Evolutionary conservation across 2,329 filamentous ascomycete genomes (phyloP).

Genomic region (Laburnicola sp.): DNA sequence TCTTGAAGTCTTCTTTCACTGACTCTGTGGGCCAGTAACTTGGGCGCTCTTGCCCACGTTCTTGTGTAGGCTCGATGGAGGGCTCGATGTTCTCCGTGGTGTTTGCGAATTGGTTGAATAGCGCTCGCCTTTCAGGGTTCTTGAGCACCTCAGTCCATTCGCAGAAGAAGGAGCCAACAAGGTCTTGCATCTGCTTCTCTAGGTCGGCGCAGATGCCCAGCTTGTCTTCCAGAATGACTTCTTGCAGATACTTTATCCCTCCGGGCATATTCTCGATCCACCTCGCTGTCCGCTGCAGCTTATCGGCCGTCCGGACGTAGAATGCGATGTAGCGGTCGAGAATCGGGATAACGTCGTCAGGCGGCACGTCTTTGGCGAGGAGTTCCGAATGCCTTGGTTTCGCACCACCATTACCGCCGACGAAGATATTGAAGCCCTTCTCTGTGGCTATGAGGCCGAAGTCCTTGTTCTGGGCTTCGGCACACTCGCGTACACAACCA

Average conservation of each 20-base stretch:
- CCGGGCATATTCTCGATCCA: slow-evolving; percentile 86
- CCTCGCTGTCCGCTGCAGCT: slow-evolving; percentile 82
- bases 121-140: slow-evolving; percentile 65
- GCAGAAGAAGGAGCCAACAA: slow-evolving; percentile 83
- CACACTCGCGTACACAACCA: slow-evolving; percentile 89
- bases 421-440: slow-evolving; percentile 91
- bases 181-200: slow-evolving; percentile 83
- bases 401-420: slow-evolving; percentile 85
- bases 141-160: slow-evolving; percentile 86
- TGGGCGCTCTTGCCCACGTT: slow-evolving; percentile 73
- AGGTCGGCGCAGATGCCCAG: slow-evolving; percentile 82
- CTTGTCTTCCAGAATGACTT: slow-evolving; percentile 82
- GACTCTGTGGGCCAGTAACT: slow-evolving; percentile 75
- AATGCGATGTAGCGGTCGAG: slow-evolving; percentile 89
- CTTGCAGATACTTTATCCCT: slow-evolving; percentile 78
- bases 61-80: slow-evolving; percentile 69
- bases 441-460: slow-evolving; percentile 91
- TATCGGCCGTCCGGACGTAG: slow-evolving; percentile 91
- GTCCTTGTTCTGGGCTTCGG: slow-evolving; percentile 90
- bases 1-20: slow-evolving; percentile 71
- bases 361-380: slow-evolving; percentile 81
- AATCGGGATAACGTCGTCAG: slow-evolving; percentile 78
- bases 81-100: slow-evolving; percentile 68
- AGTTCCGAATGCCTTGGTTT: slow-evolving; percentile 82
- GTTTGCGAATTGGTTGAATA: slow-evolving; percentile 84